Evolutionary conservation across 176 grass and related monocot genomes (phyloP), one percentile per base, ranked within the genome.

Genomic region (Cymbopogon citratus): DNA sequence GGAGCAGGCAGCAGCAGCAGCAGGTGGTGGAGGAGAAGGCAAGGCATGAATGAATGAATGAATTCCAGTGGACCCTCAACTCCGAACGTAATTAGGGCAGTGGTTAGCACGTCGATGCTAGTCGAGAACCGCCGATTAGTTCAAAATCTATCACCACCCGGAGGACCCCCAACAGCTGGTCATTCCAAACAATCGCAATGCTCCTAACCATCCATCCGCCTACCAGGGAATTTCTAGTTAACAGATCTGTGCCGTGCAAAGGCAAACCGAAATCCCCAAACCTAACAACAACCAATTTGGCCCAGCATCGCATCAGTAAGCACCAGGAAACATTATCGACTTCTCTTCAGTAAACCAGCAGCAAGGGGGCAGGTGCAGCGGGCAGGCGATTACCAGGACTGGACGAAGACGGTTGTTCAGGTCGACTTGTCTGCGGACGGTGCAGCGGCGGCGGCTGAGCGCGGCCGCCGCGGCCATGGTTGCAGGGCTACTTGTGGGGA

Each of bases 21-120:
- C n/a, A 27, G 78, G 7, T 25, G 85, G 89, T 90, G 72, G 89
- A 87, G 87, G 69, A 63, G 57, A 89, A 80, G 81, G 81, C 79
- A 87, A 80, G 83, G 7, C 69, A 33, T 33, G 31, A 3, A 72
- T 72, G 69, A 61, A 40, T 10, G 38, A 40, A 72, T 72, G 39
- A 23, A 82, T 85, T 82, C 25, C 38, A 12, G 80, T 83, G 88
- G 80, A 90, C 79, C 84, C 49, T 43, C 15, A 44, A 69, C 46
- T 67, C 65, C 48, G 39, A 63, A 15, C 71, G 36, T 65, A 73
- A 79, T 74, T 63, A 90, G 69, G 77, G 81, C 46, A 62, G 89
- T 80, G 67, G 94, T 97, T 94, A 80, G 86, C 72, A 81, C 84
- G 91, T 97, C 94, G 71, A 31, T n/a, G 27, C 74, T 23, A 38